Conservation (phyloP, 192 early-diverging fungal genomes). For the Backusella mclennaniae region DNA sequence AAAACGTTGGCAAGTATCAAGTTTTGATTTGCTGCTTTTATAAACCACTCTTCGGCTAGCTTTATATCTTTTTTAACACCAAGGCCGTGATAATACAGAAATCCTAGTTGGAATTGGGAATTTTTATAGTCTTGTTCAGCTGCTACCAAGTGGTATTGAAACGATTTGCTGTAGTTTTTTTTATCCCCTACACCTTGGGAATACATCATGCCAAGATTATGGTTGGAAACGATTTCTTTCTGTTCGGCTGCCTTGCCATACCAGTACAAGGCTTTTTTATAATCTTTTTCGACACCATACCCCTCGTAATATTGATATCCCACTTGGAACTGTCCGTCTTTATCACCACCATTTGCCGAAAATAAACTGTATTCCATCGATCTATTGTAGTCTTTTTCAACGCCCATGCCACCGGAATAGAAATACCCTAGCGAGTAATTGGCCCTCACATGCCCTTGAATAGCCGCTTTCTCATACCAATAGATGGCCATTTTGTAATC, state of each 20-base stretch:
- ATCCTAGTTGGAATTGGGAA: conserved; percentile 50
- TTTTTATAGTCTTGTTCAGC: conserved; percentile 59
- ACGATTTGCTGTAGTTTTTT: conserved; percentile 47
- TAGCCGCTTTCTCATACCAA: conserved; percentile 54
- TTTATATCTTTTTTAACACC: conserved; percentile 21
- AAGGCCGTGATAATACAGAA: conserved; percentile 48
- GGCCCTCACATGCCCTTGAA: conserved; percentile 50
- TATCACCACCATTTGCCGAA: conserved; percentile 46
- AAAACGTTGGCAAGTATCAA: too few relatives aligned
- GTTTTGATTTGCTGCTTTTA: too few relatives aligned
- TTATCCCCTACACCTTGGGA: conserved; percentile 72
- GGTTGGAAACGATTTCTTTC: conserved; percentile 79
- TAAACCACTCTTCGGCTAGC: too few relatives aligned
- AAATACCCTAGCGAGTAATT: conserved; percentile 55
- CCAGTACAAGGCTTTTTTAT: conserved; percentile 59
- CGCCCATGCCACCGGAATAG: conserved; percentile 58
- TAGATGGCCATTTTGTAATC: conserved; percentile 50
- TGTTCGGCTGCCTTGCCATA: conserved; percentile 65
- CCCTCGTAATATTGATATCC: conserved; percentile 84
- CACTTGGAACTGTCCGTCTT: conserved; percentile 65
- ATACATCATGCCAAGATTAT: conserved; percentile 77
- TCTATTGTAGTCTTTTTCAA: conserved; percentile 41
- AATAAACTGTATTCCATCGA: conserved; percentile 54
- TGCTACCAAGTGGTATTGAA: conserved; percentile 58
- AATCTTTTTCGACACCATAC: conserved; percentile 55